These are phyloP conservation scores for Haberlea rhodopensis DNA, from an alignment of 257 asterid genomes.

Conservation along the genomic window DNA sequence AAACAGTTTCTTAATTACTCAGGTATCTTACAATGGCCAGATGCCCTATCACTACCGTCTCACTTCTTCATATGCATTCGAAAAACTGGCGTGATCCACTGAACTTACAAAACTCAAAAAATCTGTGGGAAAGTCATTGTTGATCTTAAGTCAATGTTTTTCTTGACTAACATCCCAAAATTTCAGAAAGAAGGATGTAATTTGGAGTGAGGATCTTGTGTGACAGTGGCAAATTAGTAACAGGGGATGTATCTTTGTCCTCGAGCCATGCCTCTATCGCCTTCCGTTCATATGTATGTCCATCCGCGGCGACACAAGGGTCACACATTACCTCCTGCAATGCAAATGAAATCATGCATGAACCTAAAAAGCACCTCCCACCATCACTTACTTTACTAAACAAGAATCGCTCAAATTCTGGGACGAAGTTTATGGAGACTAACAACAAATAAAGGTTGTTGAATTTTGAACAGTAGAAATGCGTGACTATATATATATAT, in stretches of 20 bases:
- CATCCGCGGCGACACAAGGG: constrained; percentile 95
- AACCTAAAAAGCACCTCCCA: background rate
- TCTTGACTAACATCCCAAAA: constrained; percentile 71
- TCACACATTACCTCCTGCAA: constrained; percentile 76
- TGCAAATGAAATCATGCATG: constrained; percentile 16
- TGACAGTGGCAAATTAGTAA: constrained; percentile 49
- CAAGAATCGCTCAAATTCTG: no score
- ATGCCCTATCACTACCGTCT: constrained; percentile 10
- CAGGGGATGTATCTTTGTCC: constrained; percentile 58
- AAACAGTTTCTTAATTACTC: background rate
- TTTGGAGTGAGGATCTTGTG: constrained; percentile 64
- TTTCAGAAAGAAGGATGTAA: constrained; percentile 73
- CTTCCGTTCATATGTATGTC: constrained; percentile 67
- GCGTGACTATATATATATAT: no score
- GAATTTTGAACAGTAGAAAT: no score
- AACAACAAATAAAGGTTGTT: no score
- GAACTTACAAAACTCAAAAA: constrained; percentile 10
- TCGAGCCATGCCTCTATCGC: constrained; percentile 72
- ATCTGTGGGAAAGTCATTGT: background rate
- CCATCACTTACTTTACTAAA: background rate
- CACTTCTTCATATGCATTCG: constrained; percentile 19
- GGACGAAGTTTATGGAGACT: no score
- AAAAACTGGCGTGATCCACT: constrained; percentile 1
- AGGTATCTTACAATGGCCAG: background rate
- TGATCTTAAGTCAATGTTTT: constrained; percentile 20